Percentiles rank a stretch among this genome's conserved stretches.
Conservation (phyloP, 257 asterid species). For the Solanum bulbocastanum region DNA sequence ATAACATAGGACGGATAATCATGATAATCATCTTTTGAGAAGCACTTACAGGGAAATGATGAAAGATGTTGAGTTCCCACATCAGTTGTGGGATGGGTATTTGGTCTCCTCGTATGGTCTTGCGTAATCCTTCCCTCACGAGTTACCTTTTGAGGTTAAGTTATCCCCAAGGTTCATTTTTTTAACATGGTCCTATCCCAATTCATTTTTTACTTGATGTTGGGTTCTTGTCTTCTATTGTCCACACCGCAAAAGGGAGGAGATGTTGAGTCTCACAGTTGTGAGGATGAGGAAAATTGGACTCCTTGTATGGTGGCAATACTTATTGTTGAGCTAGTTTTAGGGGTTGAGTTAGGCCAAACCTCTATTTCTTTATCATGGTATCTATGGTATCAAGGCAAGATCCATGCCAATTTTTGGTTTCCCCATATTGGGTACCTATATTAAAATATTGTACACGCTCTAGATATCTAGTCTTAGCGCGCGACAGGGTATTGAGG, state of each 20-base stretch:
- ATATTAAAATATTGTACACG: not conserved
- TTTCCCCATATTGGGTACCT: not conserved
- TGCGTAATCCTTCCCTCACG: not conserved
- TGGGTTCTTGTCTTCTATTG: not conserved
- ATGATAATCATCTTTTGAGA: not conserved
- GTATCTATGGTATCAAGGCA: not conserved
- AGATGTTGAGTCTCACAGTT: not conserved
- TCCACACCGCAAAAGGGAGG: not conserved
- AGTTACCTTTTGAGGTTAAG: not conserved
- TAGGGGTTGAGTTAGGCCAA: not conserved
- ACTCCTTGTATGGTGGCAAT: not conserved
- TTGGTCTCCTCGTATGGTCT: not conserved
- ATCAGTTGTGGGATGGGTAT: not conserved
- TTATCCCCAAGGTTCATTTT: not conserved
- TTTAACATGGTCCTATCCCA: not conserved
- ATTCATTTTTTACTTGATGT: not conserved
- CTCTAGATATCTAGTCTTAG: not conserved
- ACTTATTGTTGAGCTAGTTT: not conserved
- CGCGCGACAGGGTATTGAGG: not conserved
- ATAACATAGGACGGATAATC: not conserved
- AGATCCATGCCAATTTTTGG: not conserved
- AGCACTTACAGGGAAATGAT: not conserved
- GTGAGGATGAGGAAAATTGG: not conserved
- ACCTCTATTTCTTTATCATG: not conserved
- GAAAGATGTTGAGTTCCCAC: not conserved